These are phyloP conservation scores for Pouteria glomerata DNA, from an alignment of 148 eudicot genomes.

Conservation along the genomic window DNA sequence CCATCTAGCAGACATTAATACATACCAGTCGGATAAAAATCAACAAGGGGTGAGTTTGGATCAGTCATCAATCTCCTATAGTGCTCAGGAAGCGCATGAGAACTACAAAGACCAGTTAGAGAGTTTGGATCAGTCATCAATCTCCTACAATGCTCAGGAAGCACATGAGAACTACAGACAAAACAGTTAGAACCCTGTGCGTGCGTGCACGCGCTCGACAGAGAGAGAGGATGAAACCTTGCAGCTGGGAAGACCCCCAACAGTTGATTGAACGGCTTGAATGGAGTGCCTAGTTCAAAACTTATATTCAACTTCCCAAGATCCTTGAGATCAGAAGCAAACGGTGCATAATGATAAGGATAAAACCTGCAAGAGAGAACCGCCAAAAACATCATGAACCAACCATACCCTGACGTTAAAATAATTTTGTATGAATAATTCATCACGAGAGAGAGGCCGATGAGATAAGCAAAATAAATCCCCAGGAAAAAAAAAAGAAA, in stretches of 20 bases:
- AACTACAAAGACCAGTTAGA: slow-evolving; percentile 60
- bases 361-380: slow-evolving; percentile 30
- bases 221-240: slow-evolving; percentile 20
- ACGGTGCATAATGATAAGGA: slow-evolving; percentile 37
- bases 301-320: slow-evolving; percentile 17
- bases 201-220: too few relatives aligned
- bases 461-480: not conserved
- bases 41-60: slow-evolving; percentile 77
- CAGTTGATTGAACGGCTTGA: slow-evolving; percentile 40
- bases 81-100: slow-evolving; percentile 88
- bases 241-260: slow-evolving; percentile 44
- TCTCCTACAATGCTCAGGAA: slow-evolving; percentile 75
- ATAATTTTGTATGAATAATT: not conserved
- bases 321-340: slow-evolving; percentile 29
- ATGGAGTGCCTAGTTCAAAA: slow-evolving; percentile 29
- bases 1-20: not conserved
- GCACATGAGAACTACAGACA: slow-evolving; percentile 95
- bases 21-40: slow-evolving; percentile 84
- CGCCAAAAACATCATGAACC: too few relatives aligned
- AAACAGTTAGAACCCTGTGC: too few relatives aligned
- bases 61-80: slow-evolving; percentile 86
- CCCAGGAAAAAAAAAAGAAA: not conserved
- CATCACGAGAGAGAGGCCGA: not conserved
- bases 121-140: too few relatives aligned
- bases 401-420: too few relatives aligned